A percentile compares a stretch with the other conserved stretches of the same genome.
These are phyloP conservation scores for Byssochlamys sp. DNA, from an alignment of 2,329 filamentous ascomycete genomes.

Conservation along the genomic window DNA sequence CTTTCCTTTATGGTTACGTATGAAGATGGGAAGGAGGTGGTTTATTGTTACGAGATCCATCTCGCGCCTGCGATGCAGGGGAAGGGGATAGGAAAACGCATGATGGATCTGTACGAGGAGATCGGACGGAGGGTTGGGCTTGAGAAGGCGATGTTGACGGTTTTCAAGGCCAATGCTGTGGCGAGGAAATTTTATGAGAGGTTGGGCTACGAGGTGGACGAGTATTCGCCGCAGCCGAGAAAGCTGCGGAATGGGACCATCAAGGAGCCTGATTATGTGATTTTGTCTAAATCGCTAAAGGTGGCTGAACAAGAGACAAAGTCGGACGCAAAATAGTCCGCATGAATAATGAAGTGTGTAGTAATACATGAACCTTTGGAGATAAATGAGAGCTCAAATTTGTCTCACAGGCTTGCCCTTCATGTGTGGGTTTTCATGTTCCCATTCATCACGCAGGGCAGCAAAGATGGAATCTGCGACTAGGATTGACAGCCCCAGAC, in stretches of 20 bases:
- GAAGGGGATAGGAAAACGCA: conserved; percentile 41
- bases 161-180: conserved; percentile 43
- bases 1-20: conserved; percentile 50
- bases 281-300: conserved; percentile 40
- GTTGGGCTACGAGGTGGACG: conserved; percentile 44
- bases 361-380: conserved; percentile 1
- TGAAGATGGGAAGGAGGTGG: conserved; percentile 45
- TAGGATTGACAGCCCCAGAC: conserved; percentile 73
- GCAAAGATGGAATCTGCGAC: conserved; percentile 84
- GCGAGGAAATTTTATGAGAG: conserved; percentile 43
- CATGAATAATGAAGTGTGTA: not conserved
- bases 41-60: conserved; percentile 59
- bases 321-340: not conserved
- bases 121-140: conserved; percentile 40
- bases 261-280: conserved; percentile 43
- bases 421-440: conserved; percentile 82
- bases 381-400: conserved; percentile 47
- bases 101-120: conserved; percentile 42
- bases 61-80: conserved; percentile 36
- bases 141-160: conserved; percentile 52
- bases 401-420: conserved; percentile 77
- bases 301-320: not conserved
- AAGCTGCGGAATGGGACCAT: conserved; percentile 41
- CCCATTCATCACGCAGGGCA: conserved; percentile 83
- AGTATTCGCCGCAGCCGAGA: conserved; percentile 42